phyloP scores from a whole-genome alignment of 345 rosid genomes.

The Linum lewisii region DNA sequence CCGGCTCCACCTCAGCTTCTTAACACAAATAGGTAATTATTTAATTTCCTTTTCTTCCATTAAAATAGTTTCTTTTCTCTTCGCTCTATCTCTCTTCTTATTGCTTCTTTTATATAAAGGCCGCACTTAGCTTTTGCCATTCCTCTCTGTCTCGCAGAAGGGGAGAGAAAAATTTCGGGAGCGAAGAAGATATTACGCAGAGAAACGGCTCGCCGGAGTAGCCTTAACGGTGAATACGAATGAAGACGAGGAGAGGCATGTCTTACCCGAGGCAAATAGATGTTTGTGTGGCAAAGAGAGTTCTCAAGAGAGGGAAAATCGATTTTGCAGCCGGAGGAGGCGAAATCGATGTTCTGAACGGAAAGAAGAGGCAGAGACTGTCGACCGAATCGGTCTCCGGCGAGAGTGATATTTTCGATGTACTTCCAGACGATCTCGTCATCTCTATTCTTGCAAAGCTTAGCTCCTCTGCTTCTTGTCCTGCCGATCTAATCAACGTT shows the following conservation, averaged over 20 bases:
- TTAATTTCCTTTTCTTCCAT: conserved; percentile 4
- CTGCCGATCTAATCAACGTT: conserved; percentile 66
- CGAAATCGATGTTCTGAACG: not conserved
- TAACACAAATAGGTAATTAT: not conserved
- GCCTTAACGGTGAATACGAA: conserved; percentile 17
- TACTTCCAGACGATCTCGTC: conserved; percentile 78
- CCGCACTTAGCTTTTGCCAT: conserved; percentile 19
- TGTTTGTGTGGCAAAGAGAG: conserved; percentile 14
- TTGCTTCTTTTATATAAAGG: conserved; percentile 22
- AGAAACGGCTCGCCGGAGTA: conserved; percentile 4
- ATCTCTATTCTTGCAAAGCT: conserved; percentile 51
- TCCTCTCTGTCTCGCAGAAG: conserved; percentile 22
- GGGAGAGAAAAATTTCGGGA: not conserved
- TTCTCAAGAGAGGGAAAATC: not conserved
- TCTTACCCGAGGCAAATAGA: conserved; percentile 31
- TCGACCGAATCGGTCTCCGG: conserved; percentile 14
- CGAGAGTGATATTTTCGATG: conserved; percentile 41
- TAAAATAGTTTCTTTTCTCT: conserved; percentile 21
- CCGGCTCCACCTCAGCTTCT: not conserved
- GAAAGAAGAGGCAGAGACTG: conserved; percentile 18
- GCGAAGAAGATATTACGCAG: not conserved
- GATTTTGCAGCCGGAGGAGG: not conserved
- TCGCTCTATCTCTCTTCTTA: conserved; percentile 16
- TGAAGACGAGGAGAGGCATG: conserved; percentile 48
- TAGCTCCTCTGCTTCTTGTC: conserved; percentile 45